Conservation (phyloP, 805 yeast genomes). For the Blastobotrys mokoenaii region DNA sequence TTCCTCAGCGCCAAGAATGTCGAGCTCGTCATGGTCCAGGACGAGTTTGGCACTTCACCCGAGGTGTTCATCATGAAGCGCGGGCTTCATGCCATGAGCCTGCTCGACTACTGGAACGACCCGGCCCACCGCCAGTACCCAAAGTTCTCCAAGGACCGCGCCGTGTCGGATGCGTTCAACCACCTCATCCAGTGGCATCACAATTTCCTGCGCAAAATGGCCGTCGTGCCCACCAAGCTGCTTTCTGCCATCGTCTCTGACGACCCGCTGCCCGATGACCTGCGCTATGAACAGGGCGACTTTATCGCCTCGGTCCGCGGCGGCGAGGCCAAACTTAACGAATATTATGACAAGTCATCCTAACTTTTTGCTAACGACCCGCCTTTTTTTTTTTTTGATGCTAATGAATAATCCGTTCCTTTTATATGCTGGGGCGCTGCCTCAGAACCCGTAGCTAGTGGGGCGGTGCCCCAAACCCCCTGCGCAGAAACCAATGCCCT, state of each 20-base stretch:
- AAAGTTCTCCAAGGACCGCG: slow-evolving; percentile 40
- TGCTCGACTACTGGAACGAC: slow-evolving; percentile 77
- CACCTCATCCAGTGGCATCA: slow-evolving; percentile 97
- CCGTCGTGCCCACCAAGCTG: slow-evolving; percentile 58
- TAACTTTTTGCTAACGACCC: not conserved
- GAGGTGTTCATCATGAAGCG: slow-evolving; percentile 66
- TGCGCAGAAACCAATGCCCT: no score
- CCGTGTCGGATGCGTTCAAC: slow-evolving; percentile 51
- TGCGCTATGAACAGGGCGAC: slow-evolving; percentile 4
- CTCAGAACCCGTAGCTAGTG: no score
- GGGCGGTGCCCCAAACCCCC: no score
- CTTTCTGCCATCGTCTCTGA: slow-evolving; percentile 31
- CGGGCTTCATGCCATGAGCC: slow-evolving; percentile 52
- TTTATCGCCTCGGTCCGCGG: slow-evolving; percentile 1
- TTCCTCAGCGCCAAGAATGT: slow-evolving; percentile 47
- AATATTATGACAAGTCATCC: not conserved
- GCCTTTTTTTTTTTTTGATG: no score
- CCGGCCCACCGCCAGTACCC: slow-evolving; percentile 57
- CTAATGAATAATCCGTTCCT: no score
- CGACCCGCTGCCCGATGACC: not conserved
- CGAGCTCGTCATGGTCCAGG: slow-evolving; percentile 61
- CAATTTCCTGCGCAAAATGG: slow-evolving; percentile 58
- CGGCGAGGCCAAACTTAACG: not conserved
- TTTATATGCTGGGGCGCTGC: no score
- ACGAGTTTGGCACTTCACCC: slow-evolving; percentile 52